These are phyloP conservation scores for Boletus hoseneyae DNA, from an alignment of 1,284 basidiomycete species.

Conservation along the genomic window DNA sequence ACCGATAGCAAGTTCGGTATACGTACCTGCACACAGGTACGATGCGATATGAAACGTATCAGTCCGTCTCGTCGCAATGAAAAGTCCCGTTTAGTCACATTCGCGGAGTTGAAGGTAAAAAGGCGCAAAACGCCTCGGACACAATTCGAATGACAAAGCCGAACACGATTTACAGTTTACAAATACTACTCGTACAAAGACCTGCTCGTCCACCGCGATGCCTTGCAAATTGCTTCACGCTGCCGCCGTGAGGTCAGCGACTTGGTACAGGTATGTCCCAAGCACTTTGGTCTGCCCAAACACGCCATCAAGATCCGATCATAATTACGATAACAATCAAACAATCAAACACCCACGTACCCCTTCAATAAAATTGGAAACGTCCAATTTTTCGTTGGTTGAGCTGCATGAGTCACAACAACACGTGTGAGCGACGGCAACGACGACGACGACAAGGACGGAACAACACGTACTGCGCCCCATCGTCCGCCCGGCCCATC, in stretches of 20 bases:
- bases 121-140: no score
- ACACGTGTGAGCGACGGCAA: no score
- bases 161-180: no score
- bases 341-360: slow-evolving; percentile 38
- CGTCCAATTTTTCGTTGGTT: slow-evolving; percentile 96
- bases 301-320: slow-evolving; percentile 5
- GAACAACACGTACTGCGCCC: slow-evolving; percentile 68
- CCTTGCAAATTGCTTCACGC: slow-evolving; percentile 7
- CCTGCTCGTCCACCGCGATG: not conserved
- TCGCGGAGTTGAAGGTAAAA: slow-evolving; percentile 26
- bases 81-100: not conserved
- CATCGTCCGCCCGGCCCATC: slow-evolving; percentile 93
- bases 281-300: slow-evolving; percentile 64
- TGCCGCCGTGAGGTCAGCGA: slow-evolving; percentile 40
- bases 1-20: no score
- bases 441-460: not conserved
- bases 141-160: no score
- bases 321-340: not conserved
- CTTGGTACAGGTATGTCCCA: slow-evolving; percentile 82
- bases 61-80: not conserved
- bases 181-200: not conserved
- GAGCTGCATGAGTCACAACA: slow-evolving; percentile 46
- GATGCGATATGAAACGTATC: not conserved
- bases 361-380: slow-evolving; percentile 90
- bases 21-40: no score